Evolutionary conservation across 2,329 filamentous ascomycete species (phyloP).

Genomic region (Phyllachora maydis): DNA sequence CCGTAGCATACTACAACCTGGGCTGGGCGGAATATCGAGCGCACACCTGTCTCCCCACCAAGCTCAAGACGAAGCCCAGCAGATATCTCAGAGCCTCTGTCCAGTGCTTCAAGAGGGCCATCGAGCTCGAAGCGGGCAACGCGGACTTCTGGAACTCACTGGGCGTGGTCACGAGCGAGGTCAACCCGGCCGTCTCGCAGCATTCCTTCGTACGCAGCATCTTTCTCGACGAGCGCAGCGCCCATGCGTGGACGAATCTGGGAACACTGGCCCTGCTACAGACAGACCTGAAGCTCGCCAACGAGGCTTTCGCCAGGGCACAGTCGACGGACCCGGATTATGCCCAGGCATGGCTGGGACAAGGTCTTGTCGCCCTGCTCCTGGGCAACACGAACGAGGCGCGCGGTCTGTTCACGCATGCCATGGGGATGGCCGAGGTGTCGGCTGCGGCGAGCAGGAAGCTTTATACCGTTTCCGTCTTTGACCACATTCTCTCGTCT

Average conservation of each 20-base stretch:
- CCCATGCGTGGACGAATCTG: slow-evolving; percentile 76
- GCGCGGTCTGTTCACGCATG: slow-evolving; percentile 72
- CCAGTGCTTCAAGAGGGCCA: slow-evolving; percentile 82
- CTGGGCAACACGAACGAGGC: slow-evolving; percentile 60
- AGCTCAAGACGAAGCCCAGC: slow-evolving; percentile 33
- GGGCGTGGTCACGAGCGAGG: slow-evolving; percentile 69
- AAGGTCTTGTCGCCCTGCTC: slow-evolving; percentile 66
- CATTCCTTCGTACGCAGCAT: slow-evolving; percentile 84
- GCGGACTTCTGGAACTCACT: slow-evolving; percentile 94
- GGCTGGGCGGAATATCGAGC: slow-evolving; percentile 84
- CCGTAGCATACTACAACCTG: slow-evolving; percentile 92
- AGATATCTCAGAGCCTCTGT: slow-evolving; percentile 65
- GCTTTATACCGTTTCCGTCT: slow-evolving; percentile 62
- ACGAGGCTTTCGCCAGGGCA: slow-evolving; percentile 72
- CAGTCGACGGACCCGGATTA: slow-evolving; percentile 93
- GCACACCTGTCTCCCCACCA: slow-evolving; percentile 40
- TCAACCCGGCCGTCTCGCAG: slow-evolving; percentile 76
- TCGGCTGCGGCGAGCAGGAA: slow-evolving; percentile 52
- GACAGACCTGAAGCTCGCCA: slow-evolving; percentile 68
- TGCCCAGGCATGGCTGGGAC: slow-evolving; percentile 81
- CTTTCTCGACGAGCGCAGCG: slow-evolving; percentile 77
- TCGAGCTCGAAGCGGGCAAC: slow-evolving; percentile 87
- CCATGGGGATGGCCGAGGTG: slow-evolving; percentile 76
- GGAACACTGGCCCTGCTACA: slow-evolving; percentile 72
- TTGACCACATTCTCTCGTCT: slow-evolving; percentile 55